Conservation (phyloP, 371 early-diverging fungal genomes). For the Conidiobolus incongruus region DNA sequence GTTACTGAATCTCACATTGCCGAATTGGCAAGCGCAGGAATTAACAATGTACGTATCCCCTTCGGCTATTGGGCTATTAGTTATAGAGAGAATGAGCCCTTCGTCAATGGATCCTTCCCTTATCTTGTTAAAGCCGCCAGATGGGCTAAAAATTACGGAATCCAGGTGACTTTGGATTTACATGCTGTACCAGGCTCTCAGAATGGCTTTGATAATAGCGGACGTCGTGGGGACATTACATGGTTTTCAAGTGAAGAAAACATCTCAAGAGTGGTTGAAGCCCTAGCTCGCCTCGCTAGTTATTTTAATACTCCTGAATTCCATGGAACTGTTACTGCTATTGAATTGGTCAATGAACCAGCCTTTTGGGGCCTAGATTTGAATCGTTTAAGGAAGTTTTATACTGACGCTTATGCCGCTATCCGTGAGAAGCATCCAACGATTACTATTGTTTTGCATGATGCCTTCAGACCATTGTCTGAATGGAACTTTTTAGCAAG, state of each 20-base stretch:
- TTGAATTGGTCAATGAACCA: constrained; percentile 17
- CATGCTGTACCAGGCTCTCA: constrained; percentile 60
- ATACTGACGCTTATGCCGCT: constrained; percentile 1
- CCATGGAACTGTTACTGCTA: constrained; percentile 7
- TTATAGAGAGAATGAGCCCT: constrained; percentile 21
- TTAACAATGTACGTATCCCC: constrained; percentile 56
- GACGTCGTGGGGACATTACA: constrained; percentile 4
- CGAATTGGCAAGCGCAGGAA: constrained; percentile 26
- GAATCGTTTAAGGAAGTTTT: constrained; percentile 4
- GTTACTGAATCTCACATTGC: constrained; percentile 45
- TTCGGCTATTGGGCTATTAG: constrained; percentile 51
- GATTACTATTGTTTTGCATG: constrained; percentile 1
- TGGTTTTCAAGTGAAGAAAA: background rate
- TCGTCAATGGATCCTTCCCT: constrained; percentile 17
- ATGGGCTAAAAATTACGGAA: constrained; percentile 39
- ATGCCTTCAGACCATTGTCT: constrained; percentile 1
- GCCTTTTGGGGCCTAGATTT: constrained; percentile 14
- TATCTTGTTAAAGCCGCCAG: constrained; percentile 29
- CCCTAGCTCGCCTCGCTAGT: background rate
- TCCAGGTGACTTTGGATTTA: constrained; percentile 47
- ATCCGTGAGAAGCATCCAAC: background rate
- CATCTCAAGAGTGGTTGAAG: background rate
- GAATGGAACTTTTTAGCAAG: constrained; percentile 1
- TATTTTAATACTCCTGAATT: constrained; percentile 1
- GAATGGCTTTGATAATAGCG: constrained; percentile 21